Evolutionary conservation across 768 basidiomycete genomes (phyloP), one percentile per base, ranked within the genome.

Genomic region (Holtermanniella nyarrowii): DNA sequence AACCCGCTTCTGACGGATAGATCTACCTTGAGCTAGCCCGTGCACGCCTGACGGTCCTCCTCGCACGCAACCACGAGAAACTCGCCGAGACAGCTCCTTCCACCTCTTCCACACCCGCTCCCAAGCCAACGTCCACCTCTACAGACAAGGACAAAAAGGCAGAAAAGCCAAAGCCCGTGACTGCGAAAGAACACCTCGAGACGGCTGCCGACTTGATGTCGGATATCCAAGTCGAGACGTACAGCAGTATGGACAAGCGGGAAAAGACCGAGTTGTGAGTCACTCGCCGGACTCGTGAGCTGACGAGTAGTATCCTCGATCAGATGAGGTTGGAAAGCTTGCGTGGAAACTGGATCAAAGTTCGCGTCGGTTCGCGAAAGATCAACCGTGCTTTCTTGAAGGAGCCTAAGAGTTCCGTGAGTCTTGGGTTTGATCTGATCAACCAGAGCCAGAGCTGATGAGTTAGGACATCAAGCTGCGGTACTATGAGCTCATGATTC

Each of bases 191-290:
- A 60, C 80, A 83, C 40, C 74, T 88, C 37, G 81, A 85, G 62
- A 84, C 82, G 0, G 90, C 95, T 4, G 90, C 88, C 0, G 95
- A 97, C 57, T 75, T 97, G 24, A 77, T 97, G 55, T 84, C 84
- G 21, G 95, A 99, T 53, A 80, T 99, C 2, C 91, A 96, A 75
- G 91, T 99, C 37, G 95, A 99, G 74, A 97, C 95, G 1, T 99
- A 96, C 70, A 96, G 91, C 13, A 89, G 88, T 4, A 97, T 99
- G 95, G 88, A 96, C 58, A 82, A 90, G 54, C 76, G 86, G 65
- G 95, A 99, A 73, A 99, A 99, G 78, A 95, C 89, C 3, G 89
- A 97, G 69, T 96, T 99, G 71, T 70, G 52, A 62, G 68, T 59
- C 13, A 16, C 18, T 37, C 5, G 20, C 18, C 5, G 4, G 27